Percentiles rank a stretch among this genome's conserved stretches.
Conservation (phyloP, 2,329 filamentous ascomycete species). For the Arthrobotrys iridis region DNA sequence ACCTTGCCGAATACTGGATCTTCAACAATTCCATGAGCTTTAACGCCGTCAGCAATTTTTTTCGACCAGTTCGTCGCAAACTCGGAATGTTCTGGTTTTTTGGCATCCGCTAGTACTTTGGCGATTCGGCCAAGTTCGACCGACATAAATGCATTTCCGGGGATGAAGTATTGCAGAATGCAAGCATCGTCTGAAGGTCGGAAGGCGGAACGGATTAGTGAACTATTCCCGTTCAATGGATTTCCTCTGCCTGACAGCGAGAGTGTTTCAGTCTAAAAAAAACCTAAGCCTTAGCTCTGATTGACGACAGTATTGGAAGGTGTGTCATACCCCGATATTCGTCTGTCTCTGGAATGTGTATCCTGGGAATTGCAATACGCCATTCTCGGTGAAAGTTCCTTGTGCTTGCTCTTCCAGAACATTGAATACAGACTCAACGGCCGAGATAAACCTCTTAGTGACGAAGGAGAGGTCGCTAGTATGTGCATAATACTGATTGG, state of each 20-base stretch:
- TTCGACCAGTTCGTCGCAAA: slow-evolving; percentile 70
- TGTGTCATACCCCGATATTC: slow-evolving; percentile 71
- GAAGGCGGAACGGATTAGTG: slow-evolving; percentile 89
- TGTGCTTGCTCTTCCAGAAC: slow-evolving; percentile 81
- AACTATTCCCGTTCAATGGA: slow-evolving; percentile 83
- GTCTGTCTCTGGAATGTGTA: slow-evolving; percentile 90
- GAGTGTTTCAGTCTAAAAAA: slow-evolving; percentile 78
- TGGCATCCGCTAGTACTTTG: slow-evolving; percentile 68
- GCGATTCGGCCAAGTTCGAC: slow-evolving; percentile 83
- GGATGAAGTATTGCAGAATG: slow-evolving; percentile 93
- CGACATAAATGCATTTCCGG: slow-evolving; percentile 94
- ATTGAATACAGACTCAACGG: slow-evolving; percentile 76
- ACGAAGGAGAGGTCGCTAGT: slow-evolving; percentile 82
- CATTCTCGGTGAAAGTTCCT: slow-evolving; percentile 78
- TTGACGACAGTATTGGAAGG: too few species aligned
- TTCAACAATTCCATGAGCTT: slow-evolving; percentile 81
- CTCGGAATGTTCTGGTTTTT: slow-evolving; percentile 22
- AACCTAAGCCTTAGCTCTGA: slow-evolving; percentile 3
- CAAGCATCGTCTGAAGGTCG: slow-evolving; percentile 94
- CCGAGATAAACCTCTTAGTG: slow-evolving; percentile 78
- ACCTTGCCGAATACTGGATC: slow-evolving; percentile 80
- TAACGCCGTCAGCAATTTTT: slow-evolving; percentile 78
- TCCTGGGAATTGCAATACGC: slow-evolving; percentile 70
- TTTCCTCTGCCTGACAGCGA: slow-evolving; percentile 86
- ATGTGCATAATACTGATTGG: slow-evolving; percentile 84